Evolutionary conservation across 2,329 filamentous ascomycete genomes (phyloP), one percentile per base, ranked within the genome.

Genomic region (Macroventuria anomochaeta): DNA sequence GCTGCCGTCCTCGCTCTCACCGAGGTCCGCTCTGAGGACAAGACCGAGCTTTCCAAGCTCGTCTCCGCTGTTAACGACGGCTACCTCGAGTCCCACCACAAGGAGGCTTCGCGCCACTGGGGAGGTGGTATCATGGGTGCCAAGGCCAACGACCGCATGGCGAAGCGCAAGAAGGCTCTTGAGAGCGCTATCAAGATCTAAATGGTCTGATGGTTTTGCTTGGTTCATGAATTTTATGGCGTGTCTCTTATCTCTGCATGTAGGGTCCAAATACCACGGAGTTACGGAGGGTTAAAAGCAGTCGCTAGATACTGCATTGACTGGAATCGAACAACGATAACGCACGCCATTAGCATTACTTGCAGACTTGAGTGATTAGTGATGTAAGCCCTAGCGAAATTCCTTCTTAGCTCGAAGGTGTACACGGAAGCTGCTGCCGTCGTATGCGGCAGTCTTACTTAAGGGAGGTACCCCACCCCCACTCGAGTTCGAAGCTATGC

Each of bases 51-150:
- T 69, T 89, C 91, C 80, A 99, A 99, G 88, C 88, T 99, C 77
- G 83, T 97, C 77, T 90, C 90, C 65, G 88, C 95, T 77, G 84
- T 99, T 86, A 97, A 99, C 89, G 93, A 97, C 75, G 95, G 93
- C 70, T 99, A 96, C 87, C 82, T 90, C 74, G 92, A 96, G 81
- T 57, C 59, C 47, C 96, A 96, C 87, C 90, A 90, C 79, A 93
- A 97, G 83, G 89, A 92, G 77, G 81, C 85, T 74, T 89, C 91
- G 81, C 88, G 89, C 79, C 90, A 93, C 83, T 99, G 96, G 95
- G 95, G 96, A 83, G 95, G 95, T 86, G 96, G 96, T 81, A 97
- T 99, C 84, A 97, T 99, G 93, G 88, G 95, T 75, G 85, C 88
- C 78, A 99, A 99, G 91, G 93, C 95, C 76, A 87, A 86, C 68